Base-by-base conservation (phyloP, 768 basidiomycete species). In the Leccinellum luteum region DNA sequence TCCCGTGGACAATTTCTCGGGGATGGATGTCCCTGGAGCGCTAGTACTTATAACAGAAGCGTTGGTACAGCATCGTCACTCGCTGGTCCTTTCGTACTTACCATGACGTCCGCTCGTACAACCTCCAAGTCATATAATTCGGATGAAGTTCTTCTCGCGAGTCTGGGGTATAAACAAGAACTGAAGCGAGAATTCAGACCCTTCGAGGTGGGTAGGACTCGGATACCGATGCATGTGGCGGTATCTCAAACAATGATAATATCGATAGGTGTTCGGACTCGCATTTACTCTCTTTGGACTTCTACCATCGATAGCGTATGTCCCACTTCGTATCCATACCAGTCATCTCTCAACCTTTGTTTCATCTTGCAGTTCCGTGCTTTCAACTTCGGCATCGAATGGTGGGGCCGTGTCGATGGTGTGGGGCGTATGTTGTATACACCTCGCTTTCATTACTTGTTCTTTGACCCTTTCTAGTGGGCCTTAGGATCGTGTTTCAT, bases 231-330 rank as follows among this genome's bases (percentile, higher is more conserved):
- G 21, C 15, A 30, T 38, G 17, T 25, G 4, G 27, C 12, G 3
- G 8, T 3, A 21, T 27, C 2, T 28, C 48, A 19, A 25, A 15
- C 19, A 13, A 41, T 5, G 32, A n/a, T 8, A 23, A 10, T 3
- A 65, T 63, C 31, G 27, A 70, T 64, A 89, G 83, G 82, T 86
- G 10, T 87, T 88, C 58, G 86, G 87, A 1, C 75, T 88, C 21
- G 82, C 82, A 0, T 89, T 89, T 67, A 84, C 82, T 6, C 83
- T 87, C 57, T 85, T 87, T 52, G 86, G 87, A 0, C 64, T 88
- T 17, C 78, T 86, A 1, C 85, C 80, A 19, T 80, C 86, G 0
- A 85, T 87, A 44, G 80, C 85, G 68, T 83, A 56, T 10, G 79
- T 73, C 34, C 57, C 9, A 5, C 2, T 45, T 64, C 2, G 54